Evolutionary conservation across 208 protist species (phyloP).

Genomic region (Hexamita inflata): DNA sequence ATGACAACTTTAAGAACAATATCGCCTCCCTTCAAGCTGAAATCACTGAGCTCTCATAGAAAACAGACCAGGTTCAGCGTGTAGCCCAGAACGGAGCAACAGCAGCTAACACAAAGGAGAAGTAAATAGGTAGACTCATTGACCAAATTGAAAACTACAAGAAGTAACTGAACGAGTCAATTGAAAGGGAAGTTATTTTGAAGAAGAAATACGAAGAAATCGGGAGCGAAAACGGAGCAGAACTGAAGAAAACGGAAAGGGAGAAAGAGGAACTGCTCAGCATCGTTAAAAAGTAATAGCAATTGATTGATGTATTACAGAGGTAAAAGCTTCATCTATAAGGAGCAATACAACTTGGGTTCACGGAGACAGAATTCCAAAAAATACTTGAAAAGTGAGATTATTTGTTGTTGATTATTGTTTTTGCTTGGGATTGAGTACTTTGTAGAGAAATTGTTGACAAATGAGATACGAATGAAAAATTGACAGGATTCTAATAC

Average conservation of each 20-base stretch:
- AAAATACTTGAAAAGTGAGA: slow-evolving; percentile 11
- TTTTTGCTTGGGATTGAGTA: no score
- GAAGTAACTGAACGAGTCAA: neutral
- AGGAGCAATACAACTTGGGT: slow-evolving; percentile 11
- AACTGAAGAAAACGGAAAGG: neutral
- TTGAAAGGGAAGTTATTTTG: neutral
- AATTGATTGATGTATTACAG: slow-evolving; percentile 25
- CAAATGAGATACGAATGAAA: no score
- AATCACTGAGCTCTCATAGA: neutral
- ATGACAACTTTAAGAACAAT: neutral
- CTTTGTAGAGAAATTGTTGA: no score
- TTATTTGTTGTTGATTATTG: no score
- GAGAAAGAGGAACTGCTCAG: slow-evolving; percentile 12
- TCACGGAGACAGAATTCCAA: slow-evolving; percentile 4
- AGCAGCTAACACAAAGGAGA: neutral
- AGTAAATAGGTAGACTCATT: neutral
- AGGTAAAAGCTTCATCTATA: slow-evolving; percentile 26
- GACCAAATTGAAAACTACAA: slow-evolving; percentile 13
- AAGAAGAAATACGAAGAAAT: neutral
- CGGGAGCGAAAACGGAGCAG: neutral
- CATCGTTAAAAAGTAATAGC: slow-evolving; percentile 17
- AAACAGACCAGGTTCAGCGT: no score
- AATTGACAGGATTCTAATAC: no score
- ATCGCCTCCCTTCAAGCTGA: neutral
- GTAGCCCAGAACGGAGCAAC: neutral